phyloP scores from a whole-genome alignment of 495 filamentous ascomycete genomes.

The Penicillium egyptiacum region DNA sequence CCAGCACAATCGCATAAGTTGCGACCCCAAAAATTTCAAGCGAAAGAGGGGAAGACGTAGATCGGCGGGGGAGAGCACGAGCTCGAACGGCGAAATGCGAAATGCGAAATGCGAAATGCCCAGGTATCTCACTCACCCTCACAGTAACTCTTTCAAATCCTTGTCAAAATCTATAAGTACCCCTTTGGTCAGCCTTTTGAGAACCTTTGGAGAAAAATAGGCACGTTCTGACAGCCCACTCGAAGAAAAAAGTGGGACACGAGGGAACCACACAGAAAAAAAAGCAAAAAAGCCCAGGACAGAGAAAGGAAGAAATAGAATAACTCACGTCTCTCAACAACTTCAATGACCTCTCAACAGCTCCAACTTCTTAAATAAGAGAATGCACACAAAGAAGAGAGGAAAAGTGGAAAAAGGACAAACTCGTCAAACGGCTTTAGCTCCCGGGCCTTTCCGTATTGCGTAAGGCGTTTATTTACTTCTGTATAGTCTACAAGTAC shows the following conservation, averaged over 20 bases:
- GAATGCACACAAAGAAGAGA: conserved; percentile 15
- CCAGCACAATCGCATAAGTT: background rate
- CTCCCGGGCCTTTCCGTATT: conserved; percentile 49
- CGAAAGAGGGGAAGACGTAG: conserved; percentile 16
- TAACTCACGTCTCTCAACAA: conserved; percentile 23
- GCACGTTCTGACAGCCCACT: conserved; percentile 38
- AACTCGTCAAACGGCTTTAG: conserved; percentile 37
- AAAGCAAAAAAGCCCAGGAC: conserved; percentile 8
- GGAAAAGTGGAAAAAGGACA: conserved; percentile 21
- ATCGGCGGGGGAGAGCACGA: conserved; percentile 17
- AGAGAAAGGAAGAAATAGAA: conserved; percentile 9
- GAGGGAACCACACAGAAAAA: conserved; percentile 13
- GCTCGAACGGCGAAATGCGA: conserved; percentile 5
- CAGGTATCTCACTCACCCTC: conserved; percentile 34
- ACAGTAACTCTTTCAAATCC: conserved; percentile 19
- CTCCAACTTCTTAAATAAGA: conserved; percentile 2
- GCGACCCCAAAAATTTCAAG: conserved; percentile 8
- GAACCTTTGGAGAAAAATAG: conserved; percentile 35
- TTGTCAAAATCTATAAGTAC: conserved; percentile 23
- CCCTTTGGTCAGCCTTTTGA: conserved; percentile 15
- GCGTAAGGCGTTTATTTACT: conserved; percentile 39
- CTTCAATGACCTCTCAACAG: background rate
- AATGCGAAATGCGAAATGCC: background rate
- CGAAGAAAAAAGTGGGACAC: conserved; percentile 29
- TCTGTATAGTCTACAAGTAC: background rate